Conservation (phyloP, 23 red algal species). For the Gracilaria gracilis region DNA sequence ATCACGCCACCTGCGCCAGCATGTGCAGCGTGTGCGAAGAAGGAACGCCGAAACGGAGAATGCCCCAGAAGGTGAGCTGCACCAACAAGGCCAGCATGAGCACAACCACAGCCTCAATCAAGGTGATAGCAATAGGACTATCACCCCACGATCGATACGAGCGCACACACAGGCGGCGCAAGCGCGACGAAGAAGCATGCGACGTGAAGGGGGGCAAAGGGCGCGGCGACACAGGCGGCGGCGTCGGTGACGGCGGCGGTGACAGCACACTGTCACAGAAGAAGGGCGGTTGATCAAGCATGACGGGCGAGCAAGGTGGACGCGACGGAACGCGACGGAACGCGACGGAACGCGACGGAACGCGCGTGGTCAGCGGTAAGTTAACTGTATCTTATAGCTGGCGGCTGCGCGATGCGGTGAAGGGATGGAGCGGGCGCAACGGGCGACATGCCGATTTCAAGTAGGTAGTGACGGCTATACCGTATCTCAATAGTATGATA, state of each 20-base stretch:
- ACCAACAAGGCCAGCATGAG: slow-evolving; percentile 19
- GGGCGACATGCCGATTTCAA: no score
- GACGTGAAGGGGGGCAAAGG: neutral
- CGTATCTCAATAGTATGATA: no score
- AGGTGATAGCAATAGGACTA: slow-evolving; percentile 6
- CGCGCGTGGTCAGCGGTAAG: no score
- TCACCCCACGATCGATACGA: slow-evolving; percentile 7
- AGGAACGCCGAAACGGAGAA: slow-evolving; percentile 50
- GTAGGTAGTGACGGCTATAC: slow-evolving; percentile 11
- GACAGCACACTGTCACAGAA: neutral
- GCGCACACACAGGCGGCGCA: neutral
- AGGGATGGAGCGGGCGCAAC: no score
- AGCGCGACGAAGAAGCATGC: neutral
- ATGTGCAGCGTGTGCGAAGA: neutral
- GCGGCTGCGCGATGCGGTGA: neutral
- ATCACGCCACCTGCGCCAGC: slow-evolving; percentile 29
- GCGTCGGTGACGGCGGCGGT: neutral
- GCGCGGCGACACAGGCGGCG: neutral
- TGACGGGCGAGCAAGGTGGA: neutral
- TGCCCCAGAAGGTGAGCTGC: slow-evolving; percentile 47
- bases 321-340: neutral
- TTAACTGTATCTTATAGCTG: no score
- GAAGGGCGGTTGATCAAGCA: neutral
- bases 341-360: no score
- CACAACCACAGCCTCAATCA: slow-evolving; percentile 42